Evolutionary conservation across 495 filamentous ascomycete species (phyloP).

Genomic region (Daldinia decipiens): DNA sequence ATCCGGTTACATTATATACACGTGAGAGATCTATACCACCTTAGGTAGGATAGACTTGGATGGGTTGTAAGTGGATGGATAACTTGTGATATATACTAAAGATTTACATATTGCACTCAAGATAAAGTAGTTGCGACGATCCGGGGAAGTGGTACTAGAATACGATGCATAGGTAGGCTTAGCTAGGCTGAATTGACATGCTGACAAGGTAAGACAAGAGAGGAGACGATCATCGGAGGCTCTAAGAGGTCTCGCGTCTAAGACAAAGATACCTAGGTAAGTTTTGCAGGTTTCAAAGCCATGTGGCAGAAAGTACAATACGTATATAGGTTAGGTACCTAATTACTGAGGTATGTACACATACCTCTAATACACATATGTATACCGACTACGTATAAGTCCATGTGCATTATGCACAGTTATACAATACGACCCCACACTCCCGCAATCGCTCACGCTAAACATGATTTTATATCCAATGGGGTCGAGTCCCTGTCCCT

Average conservation of each 20-base stretch:
- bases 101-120: background rate
- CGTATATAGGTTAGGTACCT: too few relatives aligned
- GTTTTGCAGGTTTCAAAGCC: conserved; percentile 25
- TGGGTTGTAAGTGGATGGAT: background rate
- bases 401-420: too few relatives aligned
- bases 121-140: background rate
- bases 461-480: conserved; percentile 19
- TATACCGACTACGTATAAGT: too few relatives aligned
- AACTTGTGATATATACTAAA: background rate
- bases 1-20: background rate
- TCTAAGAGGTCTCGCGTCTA: conserved; percentile 18
- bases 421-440: conserved; percentile 15
- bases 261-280: conserved; percentile 19
- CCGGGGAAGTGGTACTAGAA: conserved; percentile 7
- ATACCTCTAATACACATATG: background rate
- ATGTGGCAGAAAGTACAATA: conserved; percentile 22
- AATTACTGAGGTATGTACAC: too few relatives aligned
- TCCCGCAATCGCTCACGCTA: conserved; percentile 3
- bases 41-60: background rate
- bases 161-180: conserved; percentile 32
- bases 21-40: background rate
- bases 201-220: conserved; percentile 9
- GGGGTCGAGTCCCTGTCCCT: background rate
- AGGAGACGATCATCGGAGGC: conserved; percentile 24
- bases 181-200: conserved; percentile 32